Evolutionary conservation across 2,329 filamentous ascomycete species (phyloP).

Genomic region (Hysterium pulicare): DNA sequence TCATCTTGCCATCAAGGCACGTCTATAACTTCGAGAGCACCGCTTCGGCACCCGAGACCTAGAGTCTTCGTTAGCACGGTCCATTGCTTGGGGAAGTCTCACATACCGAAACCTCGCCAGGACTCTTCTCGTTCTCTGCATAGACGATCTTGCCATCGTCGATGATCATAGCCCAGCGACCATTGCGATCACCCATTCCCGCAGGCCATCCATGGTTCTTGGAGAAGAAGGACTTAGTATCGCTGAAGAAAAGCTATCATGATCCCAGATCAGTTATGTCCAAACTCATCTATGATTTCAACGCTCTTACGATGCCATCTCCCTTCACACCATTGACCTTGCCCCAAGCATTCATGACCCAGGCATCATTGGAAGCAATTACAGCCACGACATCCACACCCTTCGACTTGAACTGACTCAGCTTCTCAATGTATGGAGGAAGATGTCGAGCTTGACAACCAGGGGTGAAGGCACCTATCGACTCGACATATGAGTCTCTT

Average conservation of each 20-base stretch:
- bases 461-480: constrained; percentile 73
- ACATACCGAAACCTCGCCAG: constrained; percentile 47
- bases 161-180: constrained; percentile 74
- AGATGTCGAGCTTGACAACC: constrained; percentile 80
- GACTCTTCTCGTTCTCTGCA: constrained; percentile 66
- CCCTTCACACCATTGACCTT: constrained; percentile 79
- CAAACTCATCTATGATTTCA: too few relatives aligned
- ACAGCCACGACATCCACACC: constrained; percentile 79
- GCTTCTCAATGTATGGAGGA: constrained; percentile 72
- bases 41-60: constrained; percentile 49
- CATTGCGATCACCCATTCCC: constrained; percentile 66
- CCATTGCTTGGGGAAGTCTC: neutral
- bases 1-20: too few relatives aligned
- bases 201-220: constrained; percentile 74
- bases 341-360: constrained; percentile 84
- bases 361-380: constrained; percentile 81
- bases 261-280: neutral
- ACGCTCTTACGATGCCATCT: constrained; percentile 63
- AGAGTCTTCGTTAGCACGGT: constrained; percentile 15
- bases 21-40: constrained; percentile 49
- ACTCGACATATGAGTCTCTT: neutral
- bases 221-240: constrained; percentile 70
- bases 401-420: constrained; percentile 69
- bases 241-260: constrained; percentile 70
- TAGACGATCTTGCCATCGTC: constrained; percentile 78